These are phyloP conservation scores for Bauhinia variegata DNA, from an alignment of 306 rosid species.

Conservation along the genomic window DNA sequence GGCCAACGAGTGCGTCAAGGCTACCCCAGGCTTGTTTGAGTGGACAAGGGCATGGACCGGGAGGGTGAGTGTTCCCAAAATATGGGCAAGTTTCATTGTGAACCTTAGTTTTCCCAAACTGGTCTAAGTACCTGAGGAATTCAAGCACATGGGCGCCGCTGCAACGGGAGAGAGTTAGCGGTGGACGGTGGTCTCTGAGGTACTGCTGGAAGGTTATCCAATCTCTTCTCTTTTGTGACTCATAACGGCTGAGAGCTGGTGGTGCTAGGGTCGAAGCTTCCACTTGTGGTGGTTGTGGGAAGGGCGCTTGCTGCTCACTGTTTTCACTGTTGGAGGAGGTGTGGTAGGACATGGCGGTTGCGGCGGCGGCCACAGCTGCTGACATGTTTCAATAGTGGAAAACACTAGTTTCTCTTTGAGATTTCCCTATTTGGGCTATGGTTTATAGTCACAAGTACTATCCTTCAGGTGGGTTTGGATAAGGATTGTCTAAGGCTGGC, in stretches of 20 bases:
- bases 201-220: conserved; percentile 69
- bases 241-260: conserved; percentile 55
- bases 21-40: conserved; percentile 76
- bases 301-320: no score
- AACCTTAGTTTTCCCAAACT: conserved; percentile 68
- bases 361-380: no score
- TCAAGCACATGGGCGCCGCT: conserved; percentile 54
- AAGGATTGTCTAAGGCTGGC: conserved; percentile 4
- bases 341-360: no score
- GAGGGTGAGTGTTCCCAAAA: conserved; percentile 63
- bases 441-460: neutral
- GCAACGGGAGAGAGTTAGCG: conserved; percentile 58
- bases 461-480: conserved; percentile 47
- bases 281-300: no score
- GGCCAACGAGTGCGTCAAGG: conserved; percentile 65
- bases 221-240: conserved; percentile 63
- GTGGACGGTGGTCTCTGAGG: conserved; percentile 62
- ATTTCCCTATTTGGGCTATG: no score
- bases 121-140: conserved; percentile 57
- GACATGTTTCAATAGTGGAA: no score
- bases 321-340: no score
- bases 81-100: conserved; percentile 57
- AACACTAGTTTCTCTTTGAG: no score
- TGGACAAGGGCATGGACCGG: conserved; percentile 62
- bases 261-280: no score